phyloP scores from a whole-genome alignment of 306 rosid genomes.

The Argentina anserina region DNA sequence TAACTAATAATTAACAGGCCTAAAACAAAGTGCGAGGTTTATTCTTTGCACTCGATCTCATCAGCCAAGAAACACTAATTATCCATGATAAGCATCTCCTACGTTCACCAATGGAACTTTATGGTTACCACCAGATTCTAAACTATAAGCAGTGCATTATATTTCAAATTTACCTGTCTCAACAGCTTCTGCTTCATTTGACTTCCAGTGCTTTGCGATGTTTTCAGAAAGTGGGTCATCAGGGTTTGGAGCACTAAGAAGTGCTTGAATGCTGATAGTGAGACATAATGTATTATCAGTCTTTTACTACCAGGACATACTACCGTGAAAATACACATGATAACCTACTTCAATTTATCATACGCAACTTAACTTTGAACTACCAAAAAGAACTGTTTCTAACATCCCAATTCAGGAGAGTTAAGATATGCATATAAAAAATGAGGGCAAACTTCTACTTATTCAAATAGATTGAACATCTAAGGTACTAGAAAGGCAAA shows the following conservation, averaged over 20 bases:
- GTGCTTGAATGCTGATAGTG: slow-evolving; percentile 65
- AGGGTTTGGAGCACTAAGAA: slow-evolving; percentile 84
- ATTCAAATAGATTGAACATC: neutral
- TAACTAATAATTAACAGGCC: neutral
- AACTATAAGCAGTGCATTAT: neutral
- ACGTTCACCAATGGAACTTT: neutral
- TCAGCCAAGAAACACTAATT: neutral
- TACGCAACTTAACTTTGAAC: neutral
- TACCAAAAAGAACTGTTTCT: neutral
- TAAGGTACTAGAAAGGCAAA: neutral
- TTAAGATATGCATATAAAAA: neutral
- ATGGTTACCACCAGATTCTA: neutral
- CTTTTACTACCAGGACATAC: neutral
- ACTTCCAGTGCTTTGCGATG: slow-evolving; percentile 85
- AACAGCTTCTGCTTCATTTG: slow-evolving; percentile 74
- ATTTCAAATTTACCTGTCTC: slow-evolving; percentile 52
- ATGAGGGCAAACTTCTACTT: neutral
- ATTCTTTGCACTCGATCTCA: neutral
- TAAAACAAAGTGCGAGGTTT: neutral
- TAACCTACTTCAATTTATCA: neutral
- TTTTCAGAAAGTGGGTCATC: slow-evolving; percentile 90
- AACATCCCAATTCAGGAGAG: neutral
- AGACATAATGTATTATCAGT: neutral
- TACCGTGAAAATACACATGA: neutral
- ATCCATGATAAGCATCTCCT: neutral